These are phyloP conservation scores for Tausonia pullulans DNA, from an alignment of 1,284 basidiomycete genomes.

Conservation along the genomic window DNA sequence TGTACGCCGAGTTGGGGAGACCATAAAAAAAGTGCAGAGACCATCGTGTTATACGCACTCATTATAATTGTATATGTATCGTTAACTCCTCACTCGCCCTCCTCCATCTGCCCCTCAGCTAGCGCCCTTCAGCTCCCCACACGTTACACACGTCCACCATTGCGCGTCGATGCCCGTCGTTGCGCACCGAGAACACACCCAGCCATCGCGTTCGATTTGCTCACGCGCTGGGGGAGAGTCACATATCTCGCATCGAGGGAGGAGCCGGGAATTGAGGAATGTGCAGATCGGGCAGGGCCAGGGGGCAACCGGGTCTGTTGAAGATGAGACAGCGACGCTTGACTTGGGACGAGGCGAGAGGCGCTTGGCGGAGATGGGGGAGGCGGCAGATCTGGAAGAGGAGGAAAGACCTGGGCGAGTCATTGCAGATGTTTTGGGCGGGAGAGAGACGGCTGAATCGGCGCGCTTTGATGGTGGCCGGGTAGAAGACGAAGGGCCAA, in stretches of 20 bases:
- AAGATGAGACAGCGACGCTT: not conserved
- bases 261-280: constrained; percentile 46
- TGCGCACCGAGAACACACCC: constrained; percentile 59
- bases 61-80: not conserved
- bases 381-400: not conserved
- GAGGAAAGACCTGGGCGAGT: not conserved
- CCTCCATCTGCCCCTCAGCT: constrained; percentile 20
- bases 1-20: too few species aligned
- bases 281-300: constrained; percentile 68
- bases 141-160: constrained; percentile 62
- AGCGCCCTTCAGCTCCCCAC: constrained; percentile 52
- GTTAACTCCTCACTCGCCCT: not conserved
- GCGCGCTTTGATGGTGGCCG: not conserved
- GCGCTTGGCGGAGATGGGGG: not conserved
- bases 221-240: constrained; percentile 39
- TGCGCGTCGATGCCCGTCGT: constrained; percentile 49
- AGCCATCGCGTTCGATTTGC: constrained; percentile 35
- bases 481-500: not conserved
- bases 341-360: not conserved
- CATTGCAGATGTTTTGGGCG: not conserved
- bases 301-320: not conserved
- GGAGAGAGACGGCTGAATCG: not conserved
- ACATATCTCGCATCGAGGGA: constrained; percentile 55
- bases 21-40: too few species aligned
- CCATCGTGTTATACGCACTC: too few species aligned